phyloP scores from a whole-genome alignment of 2,329 filamentous ascomycete species.

The Aspergillus chevalieri region DNA sequence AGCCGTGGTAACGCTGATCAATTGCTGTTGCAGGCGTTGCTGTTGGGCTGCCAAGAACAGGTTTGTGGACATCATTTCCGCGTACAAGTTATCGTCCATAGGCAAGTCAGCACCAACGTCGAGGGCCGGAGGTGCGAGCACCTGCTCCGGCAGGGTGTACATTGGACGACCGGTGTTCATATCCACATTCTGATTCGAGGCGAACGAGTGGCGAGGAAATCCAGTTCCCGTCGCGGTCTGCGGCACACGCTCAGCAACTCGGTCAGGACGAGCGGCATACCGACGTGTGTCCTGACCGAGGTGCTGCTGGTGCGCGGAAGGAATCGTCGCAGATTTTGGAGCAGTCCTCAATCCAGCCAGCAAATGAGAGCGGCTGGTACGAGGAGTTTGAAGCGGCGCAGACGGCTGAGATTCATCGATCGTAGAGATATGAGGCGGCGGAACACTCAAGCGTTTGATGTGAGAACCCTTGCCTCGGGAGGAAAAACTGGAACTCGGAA shows the following conservation, averaged over 20 bases:
- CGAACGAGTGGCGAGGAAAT: conserved; percentile 43
- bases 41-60: conserved; percentile 90
- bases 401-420: conserved; percentile 60
- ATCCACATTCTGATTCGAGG: conserved; percentile 24
- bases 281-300: conserved; percentile 43
- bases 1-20: conserved; percentile 74
- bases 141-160: conserved; percentile 74
- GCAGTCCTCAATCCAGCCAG: conserved; percentile 89
- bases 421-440: conserved; percentile 66
- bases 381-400: conserved; percentile 69
- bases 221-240: conserved; percentile 55
- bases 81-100: conserved; percentile 80
- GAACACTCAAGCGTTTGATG: conserved; percentile 78
- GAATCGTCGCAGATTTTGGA: conserved; percentile 75
- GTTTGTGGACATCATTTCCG: conserved; percentile 85
- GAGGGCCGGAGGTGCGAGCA: conserved; percentile 63
- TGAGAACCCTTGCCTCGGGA: conserved; percentile 78
- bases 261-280: conserved; percentile 41
- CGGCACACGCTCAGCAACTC: conserved; percentile 45
- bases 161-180: conserved; percentile 49
- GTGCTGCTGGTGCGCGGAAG: conserved; percentile 56
- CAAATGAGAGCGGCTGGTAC: conserved; percentile 90
- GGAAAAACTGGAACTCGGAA: conserved; percentile 74
- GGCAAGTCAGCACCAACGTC: conserved; percentile 62
- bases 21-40: conserved; percentile 88